Conservation (phyloP, 768 basidiomycete genomes). For the Stropharia rugosoannulata region DNA sequence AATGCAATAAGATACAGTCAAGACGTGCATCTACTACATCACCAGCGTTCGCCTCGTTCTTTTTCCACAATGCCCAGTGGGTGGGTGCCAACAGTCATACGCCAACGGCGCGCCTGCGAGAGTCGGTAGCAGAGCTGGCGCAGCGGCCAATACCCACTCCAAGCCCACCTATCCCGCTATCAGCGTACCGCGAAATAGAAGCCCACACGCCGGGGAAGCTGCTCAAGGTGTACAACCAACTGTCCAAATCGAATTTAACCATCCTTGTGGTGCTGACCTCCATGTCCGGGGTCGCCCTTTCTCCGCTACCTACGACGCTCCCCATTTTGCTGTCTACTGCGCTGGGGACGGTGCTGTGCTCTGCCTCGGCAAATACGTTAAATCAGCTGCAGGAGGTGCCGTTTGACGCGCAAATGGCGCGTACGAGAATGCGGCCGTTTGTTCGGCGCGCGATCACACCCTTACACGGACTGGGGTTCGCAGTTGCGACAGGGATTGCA, state of each 20-base stretch:
- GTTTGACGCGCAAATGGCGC: conserved; percentile 93
- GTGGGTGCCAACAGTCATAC: neutral
- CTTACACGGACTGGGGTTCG: conserved; percentile 82
- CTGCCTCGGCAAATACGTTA: conserved; percentile 89
- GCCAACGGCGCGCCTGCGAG: neutral
- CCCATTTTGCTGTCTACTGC: conserved; percentile 87
- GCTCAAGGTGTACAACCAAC: conserved; percentile 69
- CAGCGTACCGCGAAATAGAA: conserved; percentile 25
- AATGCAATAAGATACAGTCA: neutral
- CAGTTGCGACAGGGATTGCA: conserved; percentile 66
- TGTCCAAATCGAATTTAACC: conserved; percentile 84
- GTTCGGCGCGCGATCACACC: conserved; percentile 84
- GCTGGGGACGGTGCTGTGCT: conserved; percentile 85
- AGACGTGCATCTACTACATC: neutral
- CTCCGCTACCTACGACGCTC: conserved; percentile 82
- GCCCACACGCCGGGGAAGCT: conserved; percentile 51
- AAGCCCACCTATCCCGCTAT: conserved; percentile 10
- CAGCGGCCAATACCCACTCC: conserved; percentile 2
- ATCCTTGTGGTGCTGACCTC: conserved; percentile 84
- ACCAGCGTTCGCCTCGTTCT: conserved; percentile 50
- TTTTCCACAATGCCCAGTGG: conserved; percentile 66
- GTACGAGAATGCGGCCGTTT: conserved; percentile 86
- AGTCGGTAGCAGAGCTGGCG: neutral
- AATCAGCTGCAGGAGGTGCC: conserved; percentile 96
- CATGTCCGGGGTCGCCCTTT: conserved; percentile 91